phyloP scores from a whole-genome alignment of 2,329 filamentous ascomycete genomes.

The Trichophyton mentagrophytes region DNA sequence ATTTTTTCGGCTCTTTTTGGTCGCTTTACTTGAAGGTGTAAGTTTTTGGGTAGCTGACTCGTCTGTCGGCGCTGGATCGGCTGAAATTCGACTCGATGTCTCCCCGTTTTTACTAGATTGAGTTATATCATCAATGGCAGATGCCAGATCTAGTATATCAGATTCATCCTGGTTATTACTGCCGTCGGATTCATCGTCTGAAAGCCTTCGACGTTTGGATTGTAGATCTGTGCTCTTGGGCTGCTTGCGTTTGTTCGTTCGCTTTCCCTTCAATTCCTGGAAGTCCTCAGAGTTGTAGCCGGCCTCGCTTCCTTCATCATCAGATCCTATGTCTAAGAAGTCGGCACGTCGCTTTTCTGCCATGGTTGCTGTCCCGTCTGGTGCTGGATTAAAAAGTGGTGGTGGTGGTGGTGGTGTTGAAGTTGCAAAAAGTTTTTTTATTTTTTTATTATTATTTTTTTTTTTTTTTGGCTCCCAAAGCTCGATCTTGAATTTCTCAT shows the following conservation, averaged over 20 bases:
- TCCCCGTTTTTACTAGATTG: background rate
- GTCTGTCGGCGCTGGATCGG: conserved; percentile 7
- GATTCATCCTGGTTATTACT: conserved; percentile 33
- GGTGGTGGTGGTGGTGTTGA: too few species aligned
- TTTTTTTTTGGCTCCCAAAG: background rate
- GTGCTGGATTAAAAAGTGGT: background rate
- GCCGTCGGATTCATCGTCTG: conserved; percentile 26
- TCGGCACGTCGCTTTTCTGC: conserved; percentile 29
- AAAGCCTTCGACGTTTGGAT: conserved; percentile 15
- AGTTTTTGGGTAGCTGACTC: conserved; percentile 10
- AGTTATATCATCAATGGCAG: background rate
- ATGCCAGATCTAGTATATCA: background rate
- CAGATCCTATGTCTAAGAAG: conserved; percentile 27
- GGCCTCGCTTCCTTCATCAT: conserved; percentile 27
- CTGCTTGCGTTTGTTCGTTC: conserved; percentile 22
- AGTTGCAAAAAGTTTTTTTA: too few species aligned
- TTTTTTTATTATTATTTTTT: too few species aligned
- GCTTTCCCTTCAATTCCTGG: conserved; percentile 28
- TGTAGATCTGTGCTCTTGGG: background rate
- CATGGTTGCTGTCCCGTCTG: conserved; percentile 18
- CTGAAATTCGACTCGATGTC: conserved; percentile 11
- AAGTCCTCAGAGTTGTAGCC: conserved; percentile 37
- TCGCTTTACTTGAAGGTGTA: conserved; percentile 10
- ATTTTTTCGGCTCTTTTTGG: conserved; percentile 15
- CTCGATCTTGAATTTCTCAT: background rate